These are phyloP conservation scores for Lentinula sp. DNA, from an alignment of 768 basidiomycete species.

Conservation along the genomic window DNA sequence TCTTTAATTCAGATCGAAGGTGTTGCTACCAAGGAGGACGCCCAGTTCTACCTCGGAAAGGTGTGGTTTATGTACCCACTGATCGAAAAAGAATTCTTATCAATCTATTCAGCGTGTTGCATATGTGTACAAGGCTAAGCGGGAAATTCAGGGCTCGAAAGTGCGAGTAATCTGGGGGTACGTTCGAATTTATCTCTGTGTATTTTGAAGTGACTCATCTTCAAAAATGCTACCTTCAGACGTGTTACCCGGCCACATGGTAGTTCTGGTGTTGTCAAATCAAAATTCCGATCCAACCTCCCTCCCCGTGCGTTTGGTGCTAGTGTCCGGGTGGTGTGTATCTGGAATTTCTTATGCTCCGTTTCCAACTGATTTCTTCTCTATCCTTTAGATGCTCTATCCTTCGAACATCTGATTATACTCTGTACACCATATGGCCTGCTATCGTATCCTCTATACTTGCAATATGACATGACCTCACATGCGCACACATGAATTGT, in stretches of 20 bases:
- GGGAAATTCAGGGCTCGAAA: constrained; percentile 90
- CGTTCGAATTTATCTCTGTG: constrained; percentile 19
- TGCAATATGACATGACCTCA: constrained; percentile 38
- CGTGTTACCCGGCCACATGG: constrained; percentile 94
- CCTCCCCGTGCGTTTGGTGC: constrained; percentile 95
- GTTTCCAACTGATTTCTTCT: not conserved
- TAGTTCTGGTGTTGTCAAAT: constrained; percentile 91
- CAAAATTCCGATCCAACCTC: constrained; percentile 94
- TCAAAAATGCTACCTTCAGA: constrained; percentile 28
- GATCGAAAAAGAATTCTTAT: not conserved
- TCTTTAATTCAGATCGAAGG: constrained; percentile 97
- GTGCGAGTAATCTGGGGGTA: constrained; percentile 98
- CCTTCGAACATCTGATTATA: constrained; percentile 71
- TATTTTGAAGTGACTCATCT: not conserved
- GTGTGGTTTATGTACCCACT: constrained; percentile 37
- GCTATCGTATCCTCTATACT: constrained; percentile 27
- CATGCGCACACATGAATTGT: not conserved
- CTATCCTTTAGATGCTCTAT: constrained; percentile 73
- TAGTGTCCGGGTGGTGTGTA: constrained; percentile 80
- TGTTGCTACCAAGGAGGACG: constrained; percentile 87
- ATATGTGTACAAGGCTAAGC: constrained; percentile 96
- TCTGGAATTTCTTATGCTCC: not conserved
- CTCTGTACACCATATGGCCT: constrained; percentile 27
- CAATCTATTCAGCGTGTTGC: constrained; percentile 69
- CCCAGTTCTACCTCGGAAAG: constrained; percentile 98